phyloP scores from a whole-genome alignment of 768 basidiomycete genomes.

The Candolleomyces eurysporus region DNA sequence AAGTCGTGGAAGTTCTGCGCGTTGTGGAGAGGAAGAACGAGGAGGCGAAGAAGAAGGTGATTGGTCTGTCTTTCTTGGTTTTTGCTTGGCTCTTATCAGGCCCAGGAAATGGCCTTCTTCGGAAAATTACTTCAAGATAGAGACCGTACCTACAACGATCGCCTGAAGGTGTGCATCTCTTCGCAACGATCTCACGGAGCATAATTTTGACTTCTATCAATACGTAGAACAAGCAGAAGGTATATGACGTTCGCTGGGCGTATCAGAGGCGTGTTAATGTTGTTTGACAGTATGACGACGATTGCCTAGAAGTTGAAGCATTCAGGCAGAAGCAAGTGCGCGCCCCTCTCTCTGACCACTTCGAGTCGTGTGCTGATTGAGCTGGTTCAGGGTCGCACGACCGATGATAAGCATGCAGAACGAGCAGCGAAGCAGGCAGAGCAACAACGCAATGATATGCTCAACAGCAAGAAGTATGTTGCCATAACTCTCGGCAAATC shows the following conservation, averaged over 20 bases:
- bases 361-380: conserved; percentile 3
- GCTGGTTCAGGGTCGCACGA: conserved; percentile 51
- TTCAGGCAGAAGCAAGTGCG: conserved; percentile 78
- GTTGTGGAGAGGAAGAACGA: conserved; percentile 61
- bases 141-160: conserved; percentile 65
- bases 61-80: conserved; percentile 12
- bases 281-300: conserved; percentile 66
- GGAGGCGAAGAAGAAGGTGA: conserved; percentile 66
- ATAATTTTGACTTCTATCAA: neutral
- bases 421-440: conserved; percentile 72
- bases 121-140: conserved; percentile 69
- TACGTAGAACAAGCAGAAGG: conserved; percentile 63
- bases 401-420: conserved; percentile 75
- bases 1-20: conserved; percentile 65
- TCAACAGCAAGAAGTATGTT: conserved; percentile 75
- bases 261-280: too few species aligned
- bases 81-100: neutral
- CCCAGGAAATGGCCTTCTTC: conserved; percentile 66
- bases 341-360: neutral
- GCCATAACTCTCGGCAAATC: conserved; percentile 5
- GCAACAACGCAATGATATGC: conserved; percentile 75
- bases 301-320: conserved; percentile 69
- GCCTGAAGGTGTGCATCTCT: conserved; percentile 52
- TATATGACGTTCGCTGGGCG: conserved; percentile 16
- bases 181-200: conserved; percentile 4